Evolutionary conservation across 768 basidiomycete species (phyloP).

Genomic region (Mycena vulgaris): DNA sequence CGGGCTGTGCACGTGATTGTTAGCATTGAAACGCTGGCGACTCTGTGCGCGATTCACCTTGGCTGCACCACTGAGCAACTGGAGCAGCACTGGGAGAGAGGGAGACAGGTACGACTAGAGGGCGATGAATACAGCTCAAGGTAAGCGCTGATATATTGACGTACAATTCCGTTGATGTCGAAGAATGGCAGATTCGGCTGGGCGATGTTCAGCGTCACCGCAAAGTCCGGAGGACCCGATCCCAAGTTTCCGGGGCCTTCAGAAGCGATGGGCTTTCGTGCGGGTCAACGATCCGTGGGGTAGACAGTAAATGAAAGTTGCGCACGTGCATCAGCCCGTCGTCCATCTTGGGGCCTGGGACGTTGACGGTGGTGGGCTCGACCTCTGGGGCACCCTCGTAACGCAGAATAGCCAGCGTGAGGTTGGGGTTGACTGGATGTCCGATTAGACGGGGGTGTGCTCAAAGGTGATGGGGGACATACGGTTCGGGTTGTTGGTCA

Average conservation of each 20-base stretch:
- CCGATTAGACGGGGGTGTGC: neutral
- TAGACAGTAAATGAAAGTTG: neutral
- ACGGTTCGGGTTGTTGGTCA: constrained; percentile 47
- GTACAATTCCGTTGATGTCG: constrained; percentile 37
- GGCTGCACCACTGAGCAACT: constrained; percentile 20
- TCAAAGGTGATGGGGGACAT: neutral
- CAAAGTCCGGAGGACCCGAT: constrained; percentile 31
- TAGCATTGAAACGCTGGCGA: neutral
- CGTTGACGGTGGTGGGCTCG: constrained; percentile 50
- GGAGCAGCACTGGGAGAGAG: constrained; percentile 17
- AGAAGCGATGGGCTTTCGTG: constrained; percentile 29
- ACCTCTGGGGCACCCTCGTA: constrained; percentile 52
- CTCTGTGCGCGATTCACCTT: neutral
- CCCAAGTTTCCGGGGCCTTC: constrained; percentile 35
- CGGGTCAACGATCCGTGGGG: no score
- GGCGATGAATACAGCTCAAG: neutral
- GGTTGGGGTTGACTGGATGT: constrained; percentile 44
- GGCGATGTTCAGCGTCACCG: constrained; percentile 31
- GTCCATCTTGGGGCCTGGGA: constrained; percentile 42
- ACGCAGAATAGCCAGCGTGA: constrained; percentile 55
- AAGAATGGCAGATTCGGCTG: constrained; percentile 38
- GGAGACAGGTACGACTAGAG: constrained; percentile 17
- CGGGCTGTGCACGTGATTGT: neutral
- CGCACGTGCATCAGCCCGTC: constrained; percentile 50
- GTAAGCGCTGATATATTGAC: neutral